Evolutionary conservation across 1,284 basidiomycete species (phyloP), one percentile per base, ranked within the genome.

Genomic region (Boletus smithii): DNA sequence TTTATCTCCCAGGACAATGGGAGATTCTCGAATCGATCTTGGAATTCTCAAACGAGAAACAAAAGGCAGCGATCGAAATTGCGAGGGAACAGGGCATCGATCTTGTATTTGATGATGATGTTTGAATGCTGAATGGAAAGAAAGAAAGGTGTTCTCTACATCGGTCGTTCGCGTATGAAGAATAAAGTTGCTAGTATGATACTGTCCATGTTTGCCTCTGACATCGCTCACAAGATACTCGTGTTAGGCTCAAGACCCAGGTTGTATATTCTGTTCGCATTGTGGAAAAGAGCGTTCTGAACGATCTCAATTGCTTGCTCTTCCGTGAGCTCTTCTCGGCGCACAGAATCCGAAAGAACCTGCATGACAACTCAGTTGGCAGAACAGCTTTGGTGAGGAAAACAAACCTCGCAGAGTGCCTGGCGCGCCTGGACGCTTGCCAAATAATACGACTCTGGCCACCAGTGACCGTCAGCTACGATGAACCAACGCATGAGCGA

Each of bases 391-490:
- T 5, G 29, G 8, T 14, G 29, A 26, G 9, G 24, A 26, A 26
- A 26, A 9, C 29, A n/a, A 5, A 32, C 31, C 14, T 32, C 8
- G 31, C 31, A 16, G 31, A 32, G n/a, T 8, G 8, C 31, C 42
- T 80, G 65, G 26, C 85, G 74, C 2, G 82, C 77, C 64, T 89
- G 87, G 1, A 77, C 42, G 3, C 72, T 73, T 1, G 79, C 84
- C 9, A 89, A 68, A 58, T 87, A 88, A 57, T 76, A 90, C 0
- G 78, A 75, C 60, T 89, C 88, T 4, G 87, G 87, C 79, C 83
- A 87, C 74, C 80, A 87, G 59, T 85, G 83, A 13, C 83, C 87
- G 54, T 89, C 86, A 20, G 81, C 85, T 86, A 40, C 17, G n/a
- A n/a, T n/a, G n/a, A n/a, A n/a, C n/a, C n/a, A 39, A 42, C n/a